Evolutionary conservation across 305 asterid genomes (phyloP).

Genomic region (Salvia sclarea): DNA sequence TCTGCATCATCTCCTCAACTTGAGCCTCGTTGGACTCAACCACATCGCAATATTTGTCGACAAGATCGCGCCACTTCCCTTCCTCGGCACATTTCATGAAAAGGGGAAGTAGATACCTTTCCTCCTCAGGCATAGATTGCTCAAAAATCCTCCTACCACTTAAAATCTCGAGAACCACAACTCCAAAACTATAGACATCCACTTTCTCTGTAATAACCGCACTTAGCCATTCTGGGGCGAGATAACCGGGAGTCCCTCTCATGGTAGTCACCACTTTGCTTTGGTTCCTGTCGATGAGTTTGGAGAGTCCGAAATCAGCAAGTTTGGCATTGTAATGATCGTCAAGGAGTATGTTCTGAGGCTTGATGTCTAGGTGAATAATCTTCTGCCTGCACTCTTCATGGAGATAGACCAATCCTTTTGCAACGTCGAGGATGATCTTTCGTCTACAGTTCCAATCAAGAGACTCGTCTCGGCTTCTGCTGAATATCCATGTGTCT

Average conservation of each 20-base stretch:
- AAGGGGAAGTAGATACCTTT: conserved; percentile 26
- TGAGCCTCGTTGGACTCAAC: conserved; percentile 22
- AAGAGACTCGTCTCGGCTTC: conserved; percentile 10
- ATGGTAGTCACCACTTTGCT: conserved; percentile 40
- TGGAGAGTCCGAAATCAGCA: conserved; percentile 47
- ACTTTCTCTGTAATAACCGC: conserved; percentile 44
- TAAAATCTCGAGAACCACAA: conserved; percentile 39
- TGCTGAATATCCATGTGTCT: conserved; percentile 42
- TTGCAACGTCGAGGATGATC: conserved; percentile 30
- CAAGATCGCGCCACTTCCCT: conserved; percentile 34
- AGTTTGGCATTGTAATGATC: conserved; percentile 36
- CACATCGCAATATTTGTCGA: conserved; percentile 24
- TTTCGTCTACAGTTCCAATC: conserved; percentile 35
- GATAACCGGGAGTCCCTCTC: conserved; percentile 48
- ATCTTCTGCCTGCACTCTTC: conserved; percentile 49
- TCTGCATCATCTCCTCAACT: conserved; percentile 28
- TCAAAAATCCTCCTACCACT: conserved; percentile 41
- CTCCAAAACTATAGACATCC: conserved; percentile 47
- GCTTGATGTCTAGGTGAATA: conserved; percentile 48
- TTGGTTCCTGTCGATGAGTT: conserved; percentile 42
- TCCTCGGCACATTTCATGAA: conserved; percentile 35
- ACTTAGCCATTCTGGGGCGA: conserved; percentile 51
- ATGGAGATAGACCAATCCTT: conserved; percentile 32
- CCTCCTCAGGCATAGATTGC: conserved; percentile 28
- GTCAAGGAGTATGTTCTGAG: conserved; percentile 31